Evolutionary conservation across 768 basidiomycete species (phyloP).

Genomic region (Auriscalpium orientale): DNA sequence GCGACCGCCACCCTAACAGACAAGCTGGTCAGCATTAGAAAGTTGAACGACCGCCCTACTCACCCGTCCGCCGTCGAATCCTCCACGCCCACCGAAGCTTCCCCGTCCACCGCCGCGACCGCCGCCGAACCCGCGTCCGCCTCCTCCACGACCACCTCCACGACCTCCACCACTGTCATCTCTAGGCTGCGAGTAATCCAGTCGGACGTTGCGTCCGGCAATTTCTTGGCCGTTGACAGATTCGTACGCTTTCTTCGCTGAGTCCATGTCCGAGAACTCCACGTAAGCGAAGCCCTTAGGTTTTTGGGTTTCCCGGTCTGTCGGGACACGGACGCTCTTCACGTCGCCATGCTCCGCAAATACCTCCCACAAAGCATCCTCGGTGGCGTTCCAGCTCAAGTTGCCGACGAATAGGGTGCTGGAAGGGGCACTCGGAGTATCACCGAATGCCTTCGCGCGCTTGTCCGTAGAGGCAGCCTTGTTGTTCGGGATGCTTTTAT

Average conservation of each 20-base stretch:
- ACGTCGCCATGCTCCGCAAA: constrained; percentile 85
- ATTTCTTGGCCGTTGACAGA: constrained; percentile 65
- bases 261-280: constrained; percentile 77
- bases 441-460: constrained; percentile 72
- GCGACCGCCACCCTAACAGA: constrained; percentile 24
- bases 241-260: constrained; percentile 74
- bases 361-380: constrained; percentile 83
- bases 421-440: constrained; percentile 58
- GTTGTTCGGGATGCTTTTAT: constrained; percentile 56
- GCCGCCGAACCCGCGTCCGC: constrained; percentile 20
- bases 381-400: constrained; percentile 69
- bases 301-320: constrained; percentile 83
- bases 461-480: constrained; percentile 52
- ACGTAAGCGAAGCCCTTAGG: constrained; percentile 98
- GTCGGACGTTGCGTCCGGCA: constrained; percentile 70
- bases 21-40: not conserved
- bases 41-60: constrained; percentile 16
- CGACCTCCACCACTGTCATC: constrained; percentile 44
- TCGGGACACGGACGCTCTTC: constrained; percentile 83
- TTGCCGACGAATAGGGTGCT: constrained; percentile 86
- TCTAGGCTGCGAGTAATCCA: constrained; percentile 72
- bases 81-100: constrained; percentile 37
- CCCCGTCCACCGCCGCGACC: constrained; percentile 28
- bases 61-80: constrained; percentile 37
- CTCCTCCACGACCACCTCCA: constrained; percentile 37